phyloP scores from a whole-genome alignment of 1,284 basidiomycete species.

The Fomes fomentarius region DNA sequence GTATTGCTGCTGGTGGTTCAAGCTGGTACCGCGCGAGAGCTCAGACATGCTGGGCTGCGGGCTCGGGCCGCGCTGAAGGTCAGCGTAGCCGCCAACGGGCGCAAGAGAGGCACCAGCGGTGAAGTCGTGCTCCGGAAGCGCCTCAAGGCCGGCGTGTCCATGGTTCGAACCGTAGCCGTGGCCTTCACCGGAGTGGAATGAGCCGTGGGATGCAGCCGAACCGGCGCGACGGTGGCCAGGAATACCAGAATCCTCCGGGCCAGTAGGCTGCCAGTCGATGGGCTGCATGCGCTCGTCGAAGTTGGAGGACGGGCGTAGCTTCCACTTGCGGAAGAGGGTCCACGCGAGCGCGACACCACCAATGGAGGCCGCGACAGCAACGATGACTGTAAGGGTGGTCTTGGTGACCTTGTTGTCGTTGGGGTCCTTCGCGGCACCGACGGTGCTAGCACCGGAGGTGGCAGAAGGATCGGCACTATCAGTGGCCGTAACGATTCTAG shows the following conservation, averaged over 20 bases:
- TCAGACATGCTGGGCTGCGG: conserved; percentile 69
- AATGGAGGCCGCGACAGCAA: conserved; percentile 69
- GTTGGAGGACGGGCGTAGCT: conserved; percentile 77
- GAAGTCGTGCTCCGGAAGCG: conserved; percentile 80
- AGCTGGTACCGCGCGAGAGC: conserved; percentile 46
- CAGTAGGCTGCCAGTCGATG: conserved; percentile 78
- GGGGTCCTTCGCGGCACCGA: conserved; percentile 15
- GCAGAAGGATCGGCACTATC: conserved; percentile 13
- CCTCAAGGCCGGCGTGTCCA: conserved; percentile 37
- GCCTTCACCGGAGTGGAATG: conserved; percentile 67
- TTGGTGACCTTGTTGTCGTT: conserved; percentile 40
- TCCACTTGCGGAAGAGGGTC: conserved; percentile 92
- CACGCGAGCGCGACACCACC: conserved; percentile 74
- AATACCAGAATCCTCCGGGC: conserved; percentile 42
- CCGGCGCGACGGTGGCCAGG: conserved; percentile 55
- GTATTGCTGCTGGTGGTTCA: conserved; percentile 55
- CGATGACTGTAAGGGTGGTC: conserved; percentile 70
- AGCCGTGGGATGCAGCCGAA: conserved; percentile 58
- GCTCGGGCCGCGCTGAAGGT: conserved; percentile 69
- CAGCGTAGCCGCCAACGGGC: conserved; percentile 77
- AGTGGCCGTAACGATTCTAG: conserved; percentile 24
- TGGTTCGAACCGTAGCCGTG: conserved; percentile 37
- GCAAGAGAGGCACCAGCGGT: conserved; percentile 67
- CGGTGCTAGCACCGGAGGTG: conserved; percentile 15
- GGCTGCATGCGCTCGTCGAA: conserved; percentile 86